Evolutionary conservation across 257 asterid genomes (phyloP).

Genomic region (Solanum raphanifolium): DNA sequence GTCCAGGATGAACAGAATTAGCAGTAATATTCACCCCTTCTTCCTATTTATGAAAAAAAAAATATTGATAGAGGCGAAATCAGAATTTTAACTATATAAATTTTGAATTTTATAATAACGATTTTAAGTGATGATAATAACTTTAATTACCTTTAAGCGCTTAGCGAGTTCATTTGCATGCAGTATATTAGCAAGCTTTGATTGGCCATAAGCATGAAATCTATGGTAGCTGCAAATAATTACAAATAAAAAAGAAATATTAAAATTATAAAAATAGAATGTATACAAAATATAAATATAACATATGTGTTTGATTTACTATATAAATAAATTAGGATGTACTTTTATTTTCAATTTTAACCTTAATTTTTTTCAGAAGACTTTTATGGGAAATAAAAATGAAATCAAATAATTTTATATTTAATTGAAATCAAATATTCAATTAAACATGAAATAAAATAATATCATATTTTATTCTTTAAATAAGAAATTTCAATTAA

Average conservation of each 20-base stretch:
- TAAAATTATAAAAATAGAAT: neutral
- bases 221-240: conserved; percentile 31
- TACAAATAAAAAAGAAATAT: neutral
- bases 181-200: conserved; percentile 70
- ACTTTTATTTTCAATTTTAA: too few species aligned
- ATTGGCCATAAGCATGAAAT: conserved; percentile 63
- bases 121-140: neutral
- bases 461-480: neutral
- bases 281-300: neutral
- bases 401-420: too few species aligned
- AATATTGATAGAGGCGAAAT: neutral
- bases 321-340: too few species aligned
- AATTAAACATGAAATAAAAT: neutral
- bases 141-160: conserved; percentile 39
- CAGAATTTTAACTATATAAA: neutral
- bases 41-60: conserved; percentile 20
- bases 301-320: neutral
- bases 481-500: neutral
- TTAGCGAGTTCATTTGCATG: conserved; percentile 65
- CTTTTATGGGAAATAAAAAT: neutral
- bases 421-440: neutral
- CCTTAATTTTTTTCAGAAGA: neutral
- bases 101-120: neutral
- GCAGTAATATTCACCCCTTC: conserved; percentile 74
- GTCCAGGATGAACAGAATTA: conserved; percentile 81